These are phyloP conservation scores for Scedosporium dehoogii DNA, from an alignment of 2,329 filamentous ascomycete species.

Conservation along the genomic window DNA sequence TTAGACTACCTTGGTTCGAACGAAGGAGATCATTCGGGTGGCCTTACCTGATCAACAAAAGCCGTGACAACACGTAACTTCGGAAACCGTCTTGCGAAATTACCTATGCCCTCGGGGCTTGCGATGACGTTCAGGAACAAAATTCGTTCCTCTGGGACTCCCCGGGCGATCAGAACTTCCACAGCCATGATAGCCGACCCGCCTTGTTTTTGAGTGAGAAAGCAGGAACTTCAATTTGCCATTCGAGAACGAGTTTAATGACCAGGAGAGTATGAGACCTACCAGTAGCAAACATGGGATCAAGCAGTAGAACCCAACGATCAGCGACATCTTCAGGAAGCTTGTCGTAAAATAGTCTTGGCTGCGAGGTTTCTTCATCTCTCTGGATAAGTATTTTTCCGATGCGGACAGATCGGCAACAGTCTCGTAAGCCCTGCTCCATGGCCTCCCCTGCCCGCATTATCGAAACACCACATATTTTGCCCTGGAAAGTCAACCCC, in stretches of 20 bases:
- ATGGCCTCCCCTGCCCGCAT: slow-evolving; percentile 98
- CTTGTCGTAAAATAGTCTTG: slow-evolving; percentile 96
- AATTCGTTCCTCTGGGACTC: slow-evolving; percentile 90
- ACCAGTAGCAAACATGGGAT: slow-evolving; percentile 99
- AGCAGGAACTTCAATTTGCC: slow-evolving; percentile 1
- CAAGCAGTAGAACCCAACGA: slow-evolving; percentile 85
- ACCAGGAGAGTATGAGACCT: slow-evolving; percentile 15
- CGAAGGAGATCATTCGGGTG: background rate
- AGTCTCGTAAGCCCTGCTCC: slow-evolving; percentile 94
- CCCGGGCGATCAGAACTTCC: slow-evolving; percentile 78
- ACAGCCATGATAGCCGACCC: slow-evolving; percentile 96
- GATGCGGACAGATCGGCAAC: slow-evolving; percentile 94
- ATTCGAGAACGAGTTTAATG: background rate
- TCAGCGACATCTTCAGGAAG: slow-evolving; percentile 86
- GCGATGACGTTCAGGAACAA: slow-evolving; percentile 95
- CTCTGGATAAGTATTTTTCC: slow-evolving; percentile 97
- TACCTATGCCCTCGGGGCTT: slow-evolving; percentile 84
- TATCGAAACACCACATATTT: slow-evolving; percentile 97
- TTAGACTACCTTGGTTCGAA: background rate
- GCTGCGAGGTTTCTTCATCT: slow-evolving; percentile 87
- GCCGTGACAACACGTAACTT: slow-evolving; percentile 86
- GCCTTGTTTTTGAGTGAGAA: slow-evolving; percentile 37
- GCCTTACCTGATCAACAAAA: slow-evolving; percentile 71
- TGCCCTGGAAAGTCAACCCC: slow-evolving; percentile 90
- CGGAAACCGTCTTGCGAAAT: slow-evolving; percentile 83